A percentile compares a stretch with the other conserved stretches of the same genome.
These are phyloP conservation scores for Mayamaea pseudoterrestris DNA, from an alignment of 108 stramenopile genomes.

Conservation along the genomic window DNA sequence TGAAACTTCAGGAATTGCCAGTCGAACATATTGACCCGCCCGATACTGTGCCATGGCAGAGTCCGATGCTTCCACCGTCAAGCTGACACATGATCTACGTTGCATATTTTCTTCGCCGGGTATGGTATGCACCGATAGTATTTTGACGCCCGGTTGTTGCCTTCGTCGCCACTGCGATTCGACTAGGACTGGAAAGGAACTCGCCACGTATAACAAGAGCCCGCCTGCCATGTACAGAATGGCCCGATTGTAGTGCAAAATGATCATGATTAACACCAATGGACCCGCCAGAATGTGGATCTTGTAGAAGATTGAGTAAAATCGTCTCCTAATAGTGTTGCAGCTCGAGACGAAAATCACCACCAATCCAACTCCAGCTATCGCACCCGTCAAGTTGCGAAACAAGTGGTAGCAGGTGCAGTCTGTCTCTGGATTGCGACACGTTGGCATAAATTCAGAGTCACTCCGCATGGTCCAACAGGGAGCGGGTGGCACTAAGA, in stretches of 20 bases:
- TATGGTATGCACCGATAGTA: slow-evolving; percentile 2
- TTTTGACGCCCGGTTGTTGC: slow-evolving; percentile 1
- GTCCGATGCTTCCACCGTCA: slow-evolving; percentile 22
- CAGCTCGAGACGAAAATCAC: slow-evolving; percentile 24
- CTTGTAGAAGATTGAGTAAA: slow-evolving; percentile 35
- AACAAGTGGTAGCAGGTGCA: slow-evolving; percentile 42
- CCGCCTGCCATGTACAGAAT: slow-evolving; percentile 43
- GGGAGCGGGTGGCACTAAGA: slow-evolving; percentile 18
- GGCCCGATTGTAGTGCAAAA: slow-evolving; percentile 50
- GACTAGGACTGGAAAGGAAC: slow-evolving; percentile 20
- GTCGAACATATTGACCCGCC: slow-evolving; percentile 20
- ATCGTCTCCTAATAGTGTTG: slow-evolving; percentile 25
- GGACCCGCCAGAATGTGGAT: slow-evolving; percentile 21
- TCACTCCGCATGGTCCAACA: slow-evolving; percentile 24
- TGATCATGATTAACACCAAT: slow-evolving; percentile 17
- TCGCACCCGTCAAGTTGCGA: slow-evolving; percentile 34
- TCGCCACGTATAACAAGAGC: slow-evolving; percentile 45
- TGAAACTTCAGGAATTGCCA: slow-evolving; percentile 20
- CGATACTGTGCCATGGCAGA: slow-evolving; percentile 12
- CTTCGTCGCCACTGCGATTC: slow-evolving; percentile 6
- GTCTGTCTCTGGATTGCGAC: slow-evolving; percentile 16
- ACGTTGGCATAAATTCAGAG: slow-evolving; percentile 17
- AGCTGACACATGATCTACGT: slow-evolving; percentile 15
- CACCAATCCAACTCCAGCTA: slow-evolving; percentile 19
- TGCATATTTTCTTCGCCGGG: not conserved